Conservation (phyloP, 768 basidiomycete genomes). For the Rhizopogon roseolus region DNA sequence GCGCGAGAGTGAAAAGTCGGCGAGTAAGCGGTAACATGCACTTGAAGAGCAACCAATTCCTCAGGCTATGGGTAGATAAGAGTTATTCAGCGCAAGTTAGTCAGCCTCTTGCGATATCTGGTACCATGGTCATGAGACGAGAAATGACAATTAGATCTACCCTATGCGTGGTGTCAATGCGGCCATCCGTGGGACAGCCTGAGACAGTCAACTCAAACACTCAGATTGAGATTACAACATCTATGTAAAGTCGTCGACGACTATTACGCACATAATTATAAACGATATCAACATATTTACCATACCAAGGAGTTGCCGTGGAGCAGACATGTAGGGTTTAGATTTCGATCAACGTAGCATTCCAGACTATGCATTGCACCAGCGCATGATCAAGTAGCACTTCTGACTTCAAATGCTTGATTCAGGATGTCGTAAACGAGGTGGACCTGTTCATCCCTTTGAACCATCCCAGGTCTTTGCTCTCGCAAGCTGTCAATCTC, state of each 20-base stretch:
- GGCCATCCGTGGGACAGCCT: too few species aligned
- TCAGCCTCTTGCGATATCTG: background rate
- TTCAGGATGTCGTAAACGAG: conserved; percentile 61
- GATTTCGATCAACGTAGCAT: background rate
- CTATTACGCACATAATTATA: too few species aligned
- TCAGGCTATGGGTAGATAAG: background rate
- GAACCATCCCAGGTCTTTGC: conserved; percentile 80
- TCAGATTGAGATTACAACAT: too few species aligned
- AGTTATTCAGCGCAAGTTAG: background rate
- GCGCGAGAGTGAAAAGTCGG: conserved; percentile 19
- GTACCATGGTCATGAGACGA: background rate
- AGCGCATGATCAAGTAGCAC: conserved; percentile 1
- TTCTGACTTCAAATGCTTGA: conserved; percentile 14
- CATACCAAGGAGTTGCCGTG: background rate
- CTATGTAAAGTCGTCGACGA: too few species aligned
- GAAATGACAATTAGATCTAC: background rate
- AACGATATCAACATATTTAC: too few species aligned
- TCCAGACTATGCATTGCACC: background rate
- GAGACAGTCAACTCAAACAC: too few species aligned
- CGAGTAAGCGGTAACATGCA: conserved; percentile 10
- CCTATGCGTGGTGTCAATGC: too few species aligned
- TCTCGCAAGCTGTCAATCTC: conserved; percentile 79
- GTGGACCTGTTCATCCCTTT: conserved; percentile 58
- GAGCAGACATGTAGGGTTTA: background rate
- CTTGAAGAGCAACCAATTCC: background rate